These are phyloP conservation scores for Wickerhamiella shivajii DNA, from an alignment of 805 yeast species.

Conservation along the genomic window DNA sequence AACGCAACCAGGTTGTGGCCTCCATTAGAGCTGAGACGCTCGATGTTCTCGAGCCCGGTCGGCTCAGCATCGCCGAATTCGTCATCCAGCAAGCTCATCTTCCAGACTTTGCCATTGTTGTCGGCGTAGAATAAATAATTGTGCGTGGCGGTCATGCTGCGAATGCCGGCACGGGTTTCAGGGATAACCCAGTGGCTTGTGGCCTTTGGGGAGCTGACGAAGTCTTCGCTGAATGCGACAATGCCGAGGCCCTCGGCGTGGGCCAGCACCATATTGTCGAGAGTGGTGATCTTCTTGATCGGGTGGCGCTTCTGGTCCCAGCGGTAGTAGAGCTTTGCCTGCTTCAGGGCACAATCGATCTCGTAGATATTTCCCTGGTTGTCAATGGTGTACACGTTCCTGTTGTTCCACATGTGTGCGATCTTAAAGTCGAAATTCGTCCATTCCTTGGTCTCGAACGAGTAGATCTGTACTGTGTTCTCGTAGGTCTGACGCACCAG, in stretches of 20 bases:
- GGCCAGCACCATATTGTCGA: neutral
- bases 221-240: neutral
- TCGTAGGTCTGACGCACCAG: no score
- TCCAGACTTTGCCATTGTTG: neutral
- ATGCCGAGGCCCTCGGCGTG: neutral
- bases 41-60: no score
- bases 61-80: no score
- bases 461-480: no score
- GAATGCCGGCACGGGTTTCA: neutral
- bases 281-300: neutral
- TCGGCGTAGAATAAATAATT: neutral
- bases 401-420: no score
- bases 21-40: no score
- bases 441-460: no score
- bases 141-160: neutral
- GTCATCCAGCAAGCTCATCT: neutral
- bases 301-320: neutral
- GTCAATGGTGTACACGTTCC: neutral
- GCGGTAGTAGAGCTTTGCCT: neutral
- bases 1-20: no score
- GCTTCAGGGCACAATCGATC: neutral
- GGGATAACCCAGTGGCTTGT: slow-evolving; percentile 3
- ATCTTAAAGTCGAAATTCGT: no score
- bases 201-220: neutral
- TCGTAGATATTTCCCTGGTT: neutral